A percentile compares a stretch with the other conserved stretches of the same genome.
phyloP scores from a whole-genome alignment of 257 asterid genomes.

The Scutellaria barbata region DNA sequence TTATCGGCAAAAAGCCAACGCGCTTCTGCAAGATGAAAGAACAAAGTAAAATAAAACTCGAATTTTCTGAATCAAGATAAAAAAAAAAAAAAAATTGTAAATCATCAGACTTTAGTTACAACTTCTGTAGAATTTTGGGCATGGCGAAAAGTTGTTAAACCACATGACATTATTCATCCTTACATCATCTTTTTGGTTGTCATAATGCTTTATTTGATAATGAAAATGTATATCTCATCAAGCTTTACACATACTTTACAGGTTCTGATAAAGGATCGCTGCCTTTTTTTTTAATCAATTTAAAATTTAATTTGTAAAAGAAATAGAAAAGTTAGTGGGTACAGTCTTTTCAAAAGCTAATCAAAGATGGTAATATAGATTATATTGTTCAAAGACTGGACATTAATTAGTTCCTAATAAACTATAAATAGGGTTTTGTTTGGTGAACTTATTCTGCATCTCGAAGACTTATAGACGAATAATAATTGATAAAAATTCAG shows the following conservation, averaged over 20 bases:
- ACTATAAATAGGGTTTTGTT: background rate
- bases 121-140: background rate
- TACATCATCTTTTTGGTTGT: conserved; percentile 22
- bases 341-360: conserved; percentile 4
- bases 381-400: background rate
- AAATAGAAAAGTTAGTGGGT: background rate
- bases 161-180: background rate
- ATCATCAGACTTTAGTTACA: conserved; percentile 17
- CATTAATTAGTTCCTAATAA: no score
- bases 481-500: background rate
- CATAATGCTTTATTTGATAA: conserved; percentile 16
- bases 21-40: conserved; percentile 63
- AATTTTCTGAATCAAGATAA: conserved; percentile 19
- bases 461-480: background rate
- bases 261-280: background rate
- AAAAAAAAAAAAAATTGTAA: conserved; percentile 48
- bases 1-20: conserved; percentile 72
- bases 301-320: no score
- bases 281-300: no score
- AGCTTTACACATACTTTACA: background rate
- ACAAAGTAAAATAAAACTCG: background rate
- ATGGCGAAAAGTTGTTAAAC: background rate
- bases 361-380: background rate
- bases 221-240: background rate
- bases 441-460: background rate